A percentile compares a stretch with the other conserved stretches of the same genome.
phyloP scores from a whole-genome alignment of 306 rosid genomes.

The Parietaria judaica region DNA sequence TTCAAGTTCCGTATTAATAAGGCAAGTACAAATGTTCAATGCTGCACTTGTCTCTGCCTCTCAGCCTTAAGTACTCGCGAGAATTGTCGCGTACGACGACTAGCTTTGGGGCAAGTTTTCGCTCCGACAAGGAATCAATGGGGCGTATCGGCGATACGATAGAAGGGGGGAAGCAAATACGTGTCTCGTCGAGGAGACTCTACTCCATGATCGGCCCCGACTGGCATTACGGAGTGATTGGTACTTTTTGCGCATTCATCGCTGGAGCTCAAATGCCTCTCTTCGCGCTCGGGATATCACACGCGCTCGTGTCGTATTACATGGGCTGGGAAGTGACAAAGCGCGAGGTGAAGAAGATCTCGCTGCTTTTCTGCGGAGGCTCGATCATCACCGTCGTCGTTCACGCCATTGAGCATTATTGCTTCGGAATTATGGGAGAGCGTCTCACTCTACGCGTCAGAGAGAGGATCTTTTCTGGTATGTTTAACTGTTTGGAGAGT shows the following conservation, averaged over 20 bases:
- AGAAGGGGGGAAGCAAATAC: conserved; percentile 36
- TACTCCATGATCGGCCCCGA: conserved; percentile 88
- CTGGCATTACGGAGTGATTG: conserved; percentile 72
- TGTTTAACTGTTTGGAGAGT: conserved; percentile 2
- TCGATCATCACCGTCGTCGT: conserved; percentile 63
- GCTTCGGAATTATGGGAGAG: conserved; percentile 92
- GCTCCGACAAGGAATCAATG: conserved; percentile 78
- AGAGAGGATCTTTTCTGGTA: conserved; percentile 85
- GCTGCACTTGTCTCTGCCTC: background rate
- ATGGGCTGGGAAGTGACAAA: conserved; percentile 94
- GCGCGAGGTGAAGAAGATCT: conserved; percentile 56
- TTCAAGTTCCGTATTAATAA: too few relatives aligned
- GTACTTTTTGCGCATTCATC: conserved; percentile 66
- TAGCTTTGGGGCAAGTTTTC: conserved; percentile 78
- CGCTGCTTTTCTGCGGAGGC: conserved; percentile 65
- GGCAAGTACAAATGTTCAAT: too few relatives aligned
- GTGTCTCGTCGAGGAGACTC: conserved; percentile 49
- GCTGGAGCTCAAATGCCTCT: conserved; percentile 98
- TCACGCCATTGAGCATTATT: conserved; percentile 77
- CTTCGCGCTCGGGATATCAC: conserved; percentile 88
- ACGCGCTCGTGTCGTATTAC: conserved; percentile 86
- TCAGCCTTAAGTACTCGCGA: conserved; percentile 55
- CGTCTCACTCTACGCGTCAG: conserved; percentile 88
- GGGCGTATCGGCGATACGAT: conserved; percentile 49
- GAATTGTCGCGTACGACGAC: conserved; percentile 60